phyloP scores from a whole-genome alignment of 2,329 filamentous ascomycete genomes.

The Calonectria honghensis region DNA sequence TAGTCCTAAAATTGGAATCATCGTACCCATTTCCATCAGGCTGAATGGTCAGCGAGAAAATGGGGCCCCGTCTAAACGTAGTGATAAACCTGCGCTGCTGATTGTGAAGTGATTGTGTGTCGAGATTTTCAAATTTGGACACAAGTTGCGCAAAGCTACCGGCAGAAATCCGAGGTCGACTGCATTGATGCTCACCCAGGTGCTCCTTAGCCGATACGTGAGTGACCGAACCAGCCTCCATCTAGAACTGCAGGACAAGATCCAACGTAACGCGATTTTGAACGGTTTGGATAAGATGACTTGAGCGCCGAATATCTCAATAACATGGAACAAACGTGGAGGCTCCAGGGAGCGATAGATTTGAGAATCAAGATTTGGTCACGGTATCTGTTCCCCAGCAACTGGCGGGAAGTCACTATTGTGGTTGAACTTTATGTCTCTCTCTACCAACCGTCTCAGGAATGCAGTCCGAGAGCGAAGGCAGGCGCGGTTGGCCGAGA shows the following conservation, averaged over 20 bases:
- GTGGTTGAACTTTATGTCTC: conserved; percentile 11
- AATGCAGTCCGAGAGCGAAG: not conserved
- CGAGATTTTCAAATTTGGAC: conserved; percentile 60
- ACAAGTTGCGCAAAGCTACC: conserved; percentile 58
- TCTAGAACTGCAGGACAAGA: conserved; percentile 15
- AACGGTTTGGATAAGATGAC: not conserved
- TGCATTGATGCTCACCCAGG: conserved; percentile 30
- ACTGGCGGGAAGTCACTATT: conserved; percentile 6
- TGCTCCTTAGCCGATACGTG: conserved; percentile 35
- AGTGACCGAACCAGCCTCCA: conserved; percentile 41
- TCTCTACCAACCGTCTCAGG: conserved; percentile 4
- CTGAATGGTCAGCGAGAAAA: not conserved
- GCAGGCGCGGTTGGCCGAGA: not conserved
- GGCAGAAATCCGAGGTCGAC: conserved; percentile 31
- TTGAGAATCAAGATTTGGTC: conserved; percentile 8
- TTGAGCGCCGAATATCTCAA: not conserved
- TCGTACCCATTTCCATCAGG: not conserved
- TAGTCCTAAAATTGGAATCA: not conserved
- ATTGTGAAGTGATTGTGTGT: conserved; percentile 42
- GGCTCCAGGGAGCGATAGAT: not conserved
- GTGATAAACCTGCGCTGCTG: conserved; percentile 13
- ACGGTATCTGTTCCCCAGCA: conserved; percentile 15
- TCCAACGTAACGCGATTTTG: not conserved
- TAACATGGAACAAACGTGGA: not conserved
- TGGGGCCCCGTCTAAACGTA: not conserved